phyloP scores from a whole-genome alignment of 352 stramenopile genomes.

The Phytophthora rubi region DNA sequence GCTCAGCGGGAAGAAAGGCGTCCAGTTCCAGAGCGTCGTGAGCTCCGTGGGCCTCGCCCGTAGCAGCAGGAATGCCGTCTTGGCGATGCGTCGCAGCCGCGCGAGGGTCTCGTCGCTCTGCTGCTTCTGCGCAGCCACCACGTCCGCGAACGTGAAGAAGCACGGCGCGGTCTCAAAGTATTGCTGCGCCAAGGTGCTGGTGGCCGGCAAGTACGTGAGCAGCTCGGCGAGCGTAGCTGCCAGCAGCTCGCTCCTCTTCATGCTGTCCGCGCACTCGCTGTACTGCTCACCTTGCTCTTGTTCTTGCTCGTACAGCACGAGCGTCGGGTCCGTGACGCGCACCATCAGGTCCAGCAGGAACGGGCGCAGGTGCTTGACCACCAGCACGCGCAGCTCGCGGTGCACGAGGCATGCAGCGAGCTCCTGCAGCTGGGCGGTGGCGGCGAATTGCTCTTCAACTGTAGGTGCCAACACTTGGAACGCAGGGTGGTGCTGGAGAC shows the following conservation, averaged over 20 bases:
- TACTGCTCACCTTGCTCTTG: constrained; percentile 11
- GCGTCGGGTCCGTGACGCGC: constrained; percentile 59
- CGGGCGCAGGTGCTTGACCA: constrained; percentile 70
- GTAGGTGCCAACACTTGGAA: constrained; percentile 1
- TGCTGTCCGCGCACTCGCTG: constrained; percentile 49
- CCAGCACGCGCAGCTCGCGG: constrained; percentile 44
- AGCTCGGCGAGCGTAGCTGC: constrained; percentile 61
- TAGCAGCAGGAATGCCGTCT: constrained; percentile 67
- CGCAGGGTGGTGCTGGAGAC: constrained; percentile 7
- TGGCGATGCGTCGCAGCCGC: constrained; percentile 63
- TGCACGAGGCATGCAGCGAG: constrained; percentile 63
- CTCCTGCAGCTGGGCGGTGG: constrained; percentile 48
- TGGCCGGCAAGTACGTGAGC: constrained; percentile 60
- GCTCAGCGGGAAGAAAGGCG: constrained; percentile 79
- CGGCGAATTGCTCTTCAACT: neutral
- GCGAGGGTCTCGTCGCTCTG: constrained; percentile 35
- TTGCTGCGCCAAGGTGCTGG: constrained; percentile 62
- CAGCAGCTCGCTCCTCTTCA: constrained; percentile 60
- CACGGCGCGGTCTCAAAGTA: constrained; percentile 70
- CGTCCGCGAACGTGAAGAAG: constrained; percentile 79
- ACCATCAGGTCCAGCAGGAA: constrained; percentile 78
- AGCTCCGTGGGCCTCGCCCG: constrained; percentile 59
- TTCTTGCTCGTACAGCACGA: constrained; percentile 50
- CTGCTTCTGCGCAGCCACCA: constrained; percentile 49
- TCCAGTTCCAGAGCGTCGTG: constrained; percentile 80